Conservation (phyloP, 805 yeast genomes). For the Candida mattraensis region DNA sequence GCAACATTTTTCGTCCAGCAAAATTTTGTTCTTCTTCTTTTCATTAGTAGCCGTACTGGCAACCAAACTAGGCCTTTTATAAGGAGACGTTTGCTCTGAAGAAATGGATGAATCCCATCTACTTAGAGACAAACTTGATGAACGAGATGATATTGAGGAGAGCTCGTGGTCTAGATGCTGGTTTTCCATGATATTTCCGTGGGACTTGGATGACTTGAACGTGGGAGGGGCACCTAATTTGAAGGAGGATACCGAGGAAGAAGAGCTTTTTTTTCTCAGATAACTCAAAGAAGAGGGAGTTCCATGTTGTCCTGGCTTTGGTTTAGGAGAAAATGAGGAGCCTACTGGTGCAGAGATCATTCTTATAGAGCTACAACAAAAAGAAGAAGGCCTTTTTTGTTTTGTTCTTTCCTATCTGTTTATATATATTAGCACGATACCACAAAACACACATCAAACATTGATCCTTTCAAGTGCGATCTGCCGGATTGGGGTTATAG, state of each 20-base stretch:
- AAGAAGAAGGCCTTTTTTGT: too few species aligned
- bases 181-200: neutral
- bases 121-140: slow-evolving; percentile 12
- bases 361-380: too few species aligned
- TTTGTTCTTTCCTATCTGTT: too few species aligned
- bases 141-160: slow-evolving; percentile 13
- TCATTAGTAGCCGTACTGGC: slow-evolving; percentile 9
- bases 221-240: slow-evolving; percentile 14
- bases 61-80: slow-evolving; percentile 11
- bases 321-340: too few species aligned
- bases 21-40: slow-evolving; percentile 11
- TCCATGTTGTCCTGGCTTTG: neutral
- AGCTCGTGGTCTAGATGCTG: slow-evolving; percentile 8
- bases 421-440: too few species aligned
- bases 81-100: slow-evolving; percentile 17
- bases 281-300: slow-evolving; percentile 4
- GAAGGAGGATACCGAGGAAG: slow-evolving; percentile 10
- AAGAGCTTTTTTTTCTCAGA: slow-evolving; percentile 4
- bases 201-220: slow-evolving; percentile 7
- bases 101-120: slow-evolving; percentile 14
- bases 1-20: slow-evolving; percentile 33
- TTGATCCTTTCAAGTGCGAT: slow-evolving; percentile 7
- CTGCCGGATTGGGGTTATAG: slow-evolving; percentile 6
- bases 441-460: slow-evolving; percentile 13
- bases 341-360: too few species aligned